These are phyloP conservation scores for Xerocomus nothofagi DNA, from an alignment of 1,284 basidiomycete genomes.

Conservation along the genomic window DNA sequence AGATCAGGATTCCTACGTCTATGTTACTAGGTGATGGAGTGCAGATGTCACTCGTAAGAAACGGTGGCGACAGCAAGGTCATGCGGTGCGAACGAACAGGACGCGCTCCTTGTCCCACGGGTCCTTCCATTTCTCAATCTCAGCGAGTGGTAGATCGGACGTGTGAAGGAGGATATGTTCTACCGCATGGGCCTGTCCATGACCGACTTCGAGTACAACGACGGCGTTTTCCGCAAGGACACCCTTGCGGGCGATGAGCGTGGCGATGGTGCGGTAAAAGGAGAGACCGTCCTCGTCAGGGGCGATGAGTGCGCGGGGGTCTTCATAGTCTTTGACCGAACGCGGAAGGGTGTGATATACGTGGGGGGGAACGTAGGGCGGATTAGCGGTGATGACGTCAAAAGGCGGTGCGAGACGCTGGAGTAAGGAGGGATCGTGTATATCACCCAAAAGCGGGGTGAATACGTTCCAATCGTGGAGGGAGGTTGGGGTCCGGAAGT, in stretches of 20 bases:
- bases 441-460: constrained; percentile 46
- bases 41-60: neutral
- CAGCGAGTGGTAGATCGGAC: constrained; percentile 45
- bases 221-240: constrained; percentile 51
- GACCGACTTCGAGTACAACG: constrained; percentile 80
- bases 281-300: constrained; percentile 54
- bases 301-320: constrained; percentile 76
- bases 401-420: constrained; percentile 42
- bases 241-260: constrained; percentile 48
- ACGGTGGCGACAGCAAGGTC: constrained; percentile 2
- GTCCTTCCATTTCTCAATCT: constrained; percentile 76
- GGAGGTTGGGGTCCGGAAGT: constrained; percentile 9
- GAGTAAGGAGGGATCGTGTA: constrained; percentile 43
- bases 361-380: constrained; percentile 81
- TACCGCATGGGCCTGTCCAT: constrained; percentile 68
- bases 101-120: constrained; percentile 72
- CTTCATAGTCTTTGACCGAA: constrained; percentile 79
- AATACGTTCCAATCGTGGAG: constrained; percentile 43
- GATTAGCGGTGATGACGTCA: constrained; percentile 86
- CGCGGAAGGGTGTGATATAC: constrained; percentile 65
- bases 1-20: constrained; percentile 2
- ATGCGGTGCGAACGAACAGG: constrained; percentile 48
- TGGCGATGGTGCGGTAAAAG: constrained; percentile 77
- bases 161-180: constrained; percentile 51
- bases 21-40: constrained; percentile 19